Base-by-base conservation (phyloP, 2,329 filamentous ascomycete species). In the Ilyonectria sp. region DNA sequence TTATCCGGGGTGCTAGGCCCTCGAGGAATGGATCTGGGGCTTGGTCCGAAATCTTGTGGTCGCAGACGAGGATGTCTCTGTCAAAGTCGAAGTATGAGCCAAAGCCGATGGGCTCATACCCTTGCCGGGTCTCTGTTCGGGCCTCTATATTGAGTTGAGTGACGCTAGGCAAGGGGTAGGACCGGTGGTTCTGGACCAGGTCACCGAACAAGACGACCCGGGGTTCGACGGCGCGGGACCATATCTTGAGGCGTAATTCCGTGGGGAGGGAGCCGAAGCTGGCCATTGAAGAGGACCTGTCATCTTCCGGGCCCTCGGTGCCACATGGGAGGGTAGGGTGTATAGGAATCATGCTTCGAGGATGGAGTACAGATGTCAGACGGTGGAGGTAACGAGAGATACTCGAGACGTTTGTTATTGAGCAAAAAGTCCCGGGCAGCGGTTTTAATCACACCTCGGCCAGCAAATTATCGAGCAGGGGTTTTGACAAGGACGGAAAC, bases 171-270 rank as follows among this genome's bases (percentile, higher is more conserved):
- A 82, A 70, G 17, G 79, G 77, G 65, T 80, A 82, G 8, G 79
- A 75, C 46, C 67, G 50, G 23, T 73, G 67, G 31, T 70, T 74
- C 47, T 79, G 74, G 37, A 78, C 72, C 58, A 82, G 69, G 66
- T 82, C 79, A 49, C 79, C 75, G 43, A 81, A 74, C 52, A 81
- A 77, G 58, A 81, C 73, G 63, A 82, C 69, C 26, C 79, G 79
- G 43, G 80, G 79, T 71, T 82, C 79, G 31, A 78, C 74, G 37
- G 79, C 79, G 68, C 74, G 78, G 31, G 74, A 76, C 80, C 80
- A 82, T 67, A 82, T 79, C 69, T 80, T 80, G 56, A 81, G 75
- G 29, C 80, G 79, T 54, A 82, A 75, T 69, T 82, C 80, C 10
- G 79, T 65, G 4, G 80, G 80, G 10, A 82, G 72, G 35, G 73